Conservation (phyloP, 495 filamentous ascomycete genomes). For the Cercophora scortea region DNA sequence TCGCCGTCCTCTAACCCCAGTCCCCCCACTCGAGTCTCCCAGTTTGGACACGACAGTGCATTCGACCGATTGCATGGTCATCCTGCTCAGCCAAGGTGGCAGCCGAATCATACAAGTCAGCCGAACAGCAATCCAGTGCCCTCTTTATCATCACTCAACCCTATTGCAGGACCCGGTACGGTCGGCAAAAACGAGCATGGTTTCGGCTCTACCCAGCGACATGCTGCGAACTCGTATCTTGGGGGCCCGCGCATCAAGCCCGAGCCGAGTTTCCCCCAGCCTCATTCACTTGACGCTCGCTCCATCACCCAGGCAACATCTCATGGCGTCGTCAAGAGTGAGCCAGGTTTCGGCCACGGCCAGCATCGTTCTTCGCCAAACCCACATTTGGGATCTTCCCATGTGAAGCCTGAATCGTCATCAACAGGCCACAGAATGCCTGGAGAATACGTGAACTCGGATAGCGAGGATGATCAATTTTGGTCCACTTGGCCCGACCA, state of each 20-base stretch:
- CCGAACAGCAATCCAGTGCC: background rate
- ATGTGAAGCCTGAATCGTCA: background rate
- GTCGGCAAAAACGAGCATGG: too few relatives aligned
- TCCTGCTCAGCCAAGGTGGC: background rate
- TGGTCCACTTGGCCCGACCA: background rate
- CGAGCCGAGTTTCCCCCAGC: background rate
- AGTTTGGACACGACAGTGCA: background rate
- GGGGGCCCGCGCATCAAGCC: background rate
- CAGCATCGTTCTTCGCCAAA: background rate
- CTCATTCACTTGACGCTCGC: background rate
- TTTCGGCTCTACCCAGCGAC: too few relatives aligned
- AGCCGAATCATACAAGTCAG: background rate
- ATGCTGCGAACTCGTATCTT: too few relatives aligned
- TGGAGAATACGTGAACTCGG: slow-evolving; percentile 6
- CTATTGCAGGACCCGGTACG: too few relatives aligned
- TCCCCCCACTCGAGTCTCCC: background rate
- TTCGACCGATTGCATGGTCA: slow-evolving; percentile 9
- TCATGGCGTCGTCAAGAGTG: background rate
- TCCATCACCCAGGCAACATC: background rate
- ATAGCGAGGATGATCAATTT: slow-evolving; percentile 1
- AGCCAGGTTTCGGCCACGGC: background rate
- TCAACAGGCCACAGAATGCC: slow-evolving; percentile 2
- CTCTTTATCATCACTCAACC: too few relatives aligned
- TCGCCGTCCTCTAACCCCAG: background rate
- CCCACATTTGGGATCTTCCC: background rate